Evolutionary conservation across 1,284 basidiomycete genomes (phyloP).

Genomic region (Inonotus hispidus): DNA sequence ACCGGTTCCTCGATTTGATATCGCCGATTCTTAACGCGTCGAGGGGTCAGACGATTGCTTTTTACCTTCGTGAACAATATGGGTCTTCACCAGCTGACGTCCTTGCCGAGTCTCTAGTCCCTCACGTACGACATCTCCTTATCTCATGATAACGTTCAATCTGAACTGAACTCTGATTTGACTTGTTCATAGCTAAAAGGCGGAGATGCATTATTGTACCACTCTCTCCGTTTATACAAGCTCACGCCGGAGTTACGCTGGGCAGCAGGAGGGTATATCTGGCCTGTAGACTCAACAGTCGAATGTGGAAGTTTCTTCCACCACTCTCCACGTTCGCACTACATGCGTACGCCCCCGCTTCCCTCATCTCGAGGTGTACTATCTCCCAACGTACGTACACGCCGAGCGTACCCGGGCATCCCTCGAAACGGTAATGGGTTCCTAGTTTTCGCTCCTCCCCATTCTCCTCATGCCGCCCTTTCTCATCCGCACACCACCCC

Average conservation of each 20-base stretch:
- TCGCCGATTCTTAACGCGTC: slow-evolving; percentile 65
- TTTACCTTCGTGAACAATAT: slow-evolving; percentile 66
- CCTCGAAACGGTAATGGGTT: slow-evolving; percentile 3
- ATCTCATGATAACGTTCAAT: background rate
- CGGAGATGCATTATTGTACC: slow-evolving; percentile 67
- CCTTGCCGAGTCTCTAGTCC: slow-evolving; percentile 63
- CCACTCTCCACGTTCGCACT: slow-evolving; percentile 30
- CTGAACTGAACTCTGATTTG: slow-evolving; percentile 4
- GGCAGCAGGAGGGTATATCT: slow-evolving; percentile 75
- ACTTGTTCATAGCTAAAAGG: slow-evolving; percentile 55
- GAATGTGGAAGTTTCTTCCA: slow-evolving; percentile 49
- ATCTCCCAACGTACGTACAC: slow-evolving; percentile 6
- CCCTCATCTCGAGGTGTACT: background rate
- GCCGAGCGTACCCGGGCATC: slow-evolving; percentile 9
- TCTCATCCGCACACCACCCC: no score
- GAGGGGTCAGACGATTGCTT: slow-evolving; percentile 63
- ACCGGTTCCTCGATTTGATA: slow-evolving; percentile 63
- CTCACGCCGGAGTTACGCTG: slow-evolving; percentile 69
- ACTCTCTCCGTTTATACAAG: slow-evolving; percentile 70
- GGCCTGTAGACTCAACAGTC: slow-evolving; percentile 66
- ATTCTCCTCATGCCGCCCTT: no score
- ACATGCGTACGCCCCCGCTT: slow-evolving; percentile 28
- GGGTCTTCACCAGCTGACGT: slow-evolving; percentile 66
- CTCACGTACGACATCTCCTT: slow-evolving; percentile 45
- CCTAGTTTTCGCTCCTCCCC: no score